A percentile compares a stretch with the other conserved stretches of the same genome.
These are phyloP conservation scores for Gastrolobium bilobum DNA, from an alignment of 306 rosid species.

Conservation along the genomic window DNA sequence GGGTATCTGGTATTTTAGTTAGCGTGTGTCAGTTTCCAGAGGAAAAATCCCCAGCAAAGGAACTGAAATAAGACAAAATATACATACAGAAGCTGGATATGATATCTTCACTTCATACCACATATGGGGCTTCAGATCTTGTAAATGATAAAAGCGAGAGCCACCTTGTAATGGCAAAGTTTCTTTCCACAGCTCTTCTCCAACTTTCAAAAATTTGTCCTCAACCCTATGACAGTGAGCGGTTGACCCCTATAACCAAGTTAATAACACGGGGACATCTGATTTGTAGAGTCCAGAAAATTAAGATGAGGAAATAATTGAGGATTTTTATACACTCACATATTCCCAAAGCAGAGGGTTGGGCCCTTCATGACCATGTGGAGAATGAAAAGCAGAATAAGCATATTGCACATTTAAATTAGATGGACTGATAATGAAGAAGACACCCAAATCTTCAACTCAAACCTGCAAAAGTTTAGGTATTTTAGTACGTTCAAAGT, in stretches of 20 bases:
- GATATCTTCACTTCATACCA: constrained; percentile 99
- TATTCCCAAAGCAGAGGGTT: constrained; percentile 57
- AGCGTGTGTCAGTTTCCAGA: constrained; percentile 45
- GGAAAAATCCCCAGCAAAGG: constrained; percentile 36
- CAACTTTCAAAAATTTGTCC: constrained; percentile 67
- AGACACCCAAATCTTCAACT: constrained; percentile 28
- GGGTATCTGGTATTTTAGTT: constrained; percentile 68
- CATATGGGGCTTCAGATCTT: constrained; percentile 69
- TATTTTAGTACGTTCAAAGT: constrained; percentile 40
- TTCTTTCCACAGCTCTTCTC: constrained; percentile 82
- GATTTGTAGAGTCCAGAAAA: constrained; percentile 22
- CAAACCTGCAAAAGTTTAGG: constrained; percentile 46
- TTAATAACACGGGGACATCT: constrained; percentile 18
- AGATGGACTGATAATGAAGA: constrained; percentile 41
- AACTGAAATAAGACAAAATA: constrained; percentile 49
- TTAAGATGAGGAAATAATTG: constrained; percentile 14
- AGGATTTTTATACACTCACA: constrained; percentile 53
- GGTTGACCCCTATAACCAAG: constrained; percentile 43
- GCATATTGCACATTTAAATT: constrained; percentile 35
- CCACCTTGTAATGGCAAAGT: constrained; percentile 69
- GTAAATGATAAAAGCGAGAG: constrained; percentile 74
- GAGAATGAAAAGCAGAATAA: constrained; percentile 52
- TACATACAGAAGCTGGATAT: constrained; percentile 96
- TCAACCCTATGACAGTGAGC: constrained; percentile 55
- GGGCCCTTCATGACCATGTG: constrained; percentile 49